phyloP scores from a whole-genome alignment of 2,329 filamentous ascomycete species.

The Alternaria consortialis region DNA sequence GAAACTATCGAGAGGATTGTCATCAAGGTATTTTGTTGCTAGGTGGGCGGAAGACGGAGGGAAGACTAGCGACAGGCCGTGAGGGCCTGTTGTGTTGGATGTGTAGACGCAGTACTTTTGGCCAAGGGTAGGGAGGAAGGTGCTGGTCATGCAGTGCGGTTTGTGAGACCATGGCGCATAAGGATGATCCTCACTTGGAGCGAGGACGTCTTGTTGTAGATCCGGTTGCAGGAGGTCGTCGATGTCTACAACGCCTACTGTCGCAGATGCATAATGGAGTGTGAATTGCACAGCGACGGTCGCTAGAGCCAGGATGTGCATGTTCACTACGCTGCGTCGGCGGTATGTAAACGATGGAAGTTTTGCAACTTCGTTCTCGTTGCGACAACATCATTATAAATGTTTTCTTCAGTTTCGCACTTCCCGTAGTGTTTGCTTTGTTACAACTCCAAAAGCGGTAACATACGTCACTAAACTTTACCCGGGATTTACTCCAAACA shows the following conservation, averaged over 20 bases:
- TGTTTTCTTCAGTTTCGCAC: background rate
- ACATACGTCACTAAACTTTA: constrained; percentile 7
- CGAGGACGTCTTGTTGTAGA: background rate
- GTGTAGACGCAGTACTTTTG: constrained; percentile 36
- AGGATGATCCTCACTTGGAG: background rate
- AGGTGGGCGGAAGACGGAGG: constrained; percentile 15
- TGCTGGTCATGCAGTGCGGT: constrained; percentile 23
- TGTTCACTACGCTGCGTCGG: background rate
- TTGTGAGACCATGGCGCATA: constrained; percentile 24
- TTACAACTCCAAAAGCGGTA: background rate
- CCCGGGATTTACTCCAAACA: constrained; percentile 15
- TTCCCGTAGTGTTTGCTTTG: background rate
- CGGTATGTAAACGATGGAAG: background rate
- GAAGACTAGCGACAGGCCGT: constrained; percentile 27
- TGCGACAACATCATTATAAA: background rate
- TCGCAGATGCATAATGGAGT: constrained; percentile 5
- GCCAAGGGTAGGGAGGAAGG: constrained; percentile 10
- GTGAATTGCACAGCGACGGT: background rate
- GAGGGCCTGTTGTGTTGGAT: constrained; percentile 21
- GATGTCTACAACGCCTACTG: constrained; percentile 25
- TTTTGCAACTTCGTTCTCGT: no score
- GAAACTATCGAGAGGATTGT: constrained; percentile 28
- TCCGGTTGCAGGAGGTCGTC: constrained; percentile 22
- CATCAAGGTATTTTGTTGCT: constrained; percentile 15
- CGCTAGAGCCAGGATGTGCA: background rate